These are phyloP conservation scores for Aspergillus novoparasiticus DNA, from an alignment of 2,329 filamentous ascomycete genomes.

Conservation along the genomic window DNA sequence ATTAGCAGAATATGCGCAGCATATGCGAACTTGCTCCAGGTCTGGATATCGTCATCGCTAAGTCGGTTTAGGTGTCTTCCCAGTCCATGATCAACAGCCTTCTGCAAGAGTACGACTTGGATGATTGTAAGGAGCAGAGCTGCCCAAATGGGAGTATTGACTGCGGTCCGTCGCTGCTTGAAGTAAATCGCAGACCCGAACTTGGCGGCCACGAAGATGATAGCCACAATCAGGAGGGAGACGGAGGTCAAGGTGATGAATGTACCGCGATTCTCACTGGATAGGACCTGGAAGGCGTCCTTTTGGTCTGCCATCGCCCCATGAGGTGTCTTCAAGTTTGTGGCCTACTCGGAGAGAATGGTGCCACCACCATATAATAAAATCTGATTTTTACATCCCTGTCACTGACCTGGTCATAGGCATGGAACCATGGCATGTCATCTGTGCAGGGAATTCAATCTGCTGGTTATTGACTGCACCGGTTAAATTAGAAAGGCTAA, in stretches of 20 bases:
- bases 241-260: not conserved
- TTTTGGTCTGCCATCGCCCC: not conserved
- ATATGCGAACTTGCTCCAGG: slow-evolving; percentile 12
- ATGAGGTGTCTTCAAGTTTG: not conserved
- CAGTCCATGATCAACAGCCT: slow-evolving; percentile 18
- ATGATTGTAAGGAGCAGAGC: slow-evolving; percentile 16
- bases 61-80: slow-evolving; percentile 13
- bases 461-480: not conserved
- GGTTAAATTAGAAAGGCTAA: not conserved
- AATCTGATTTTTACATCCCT: not conserved
- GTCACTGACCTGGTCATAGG: not conserved
- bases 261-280: not conserved
- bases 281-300: not conserved
- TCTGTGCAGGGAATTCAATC: not conserved
- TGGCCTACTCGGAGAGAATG: not conserved
- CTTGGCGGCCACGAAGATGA: slow-evolving; percentile 19
- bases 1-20: slow-evolving; percentile 17
- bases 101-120: slow-evolving; percentile 17
- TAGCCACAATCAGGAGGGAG: slow-evolving; percentile 14
- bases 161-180: slow-evolving; percentile 14
- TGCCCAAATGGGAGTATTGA: slow-evolving; percentile 13
- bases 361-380: not conserved
- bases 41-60: slow-evolving; percentile 7
- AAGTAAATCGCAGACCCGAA: slow-evolving; percentile 16
- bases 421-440: not conserved